Evolutionary conservation across 495 filamentous ascomycete genomes (phyloP).

Genomic region (Penicillium antarcticum): DNA sequence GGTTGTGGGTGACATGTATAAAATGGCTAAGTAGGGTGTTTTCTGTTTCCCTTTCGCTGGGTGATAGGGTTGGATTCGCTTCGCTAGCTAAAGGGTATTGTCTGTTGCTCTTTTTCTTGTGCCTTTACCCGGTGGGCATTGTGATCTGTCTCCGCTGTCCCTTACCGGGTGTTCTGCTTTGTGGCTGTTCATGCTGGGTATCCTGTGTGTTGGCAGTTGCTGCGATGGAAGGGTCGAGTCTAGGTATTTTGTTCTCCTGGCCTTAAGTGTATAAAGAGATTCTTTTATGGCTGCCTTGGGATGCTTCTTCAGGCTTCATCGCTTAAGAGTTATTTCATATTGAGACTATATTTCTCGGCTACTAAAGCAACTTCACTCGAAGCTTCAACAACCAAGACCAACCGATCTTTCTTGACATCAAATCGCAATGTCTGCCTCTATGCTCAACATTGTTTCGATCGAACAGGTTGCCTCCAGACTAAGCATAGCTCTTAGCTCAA

Average conservation of each 20-base stretch:
- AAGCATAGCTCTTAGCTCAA: too few species aligned
- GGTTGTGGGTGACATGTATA: neutral
- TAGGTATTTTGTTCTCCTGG: neutral
- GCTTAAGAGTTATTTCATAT: neutral
- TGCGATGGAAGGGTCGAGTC: neutral
- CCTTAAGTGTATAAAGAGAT: neutral
- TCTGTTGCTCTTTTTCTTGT: neutral
- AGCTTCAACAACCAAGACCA: neutral
- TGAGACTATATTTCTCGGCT: too few species aligned
- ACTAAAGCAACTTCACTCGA: neutral
- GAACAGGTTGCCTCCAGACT: neutral
- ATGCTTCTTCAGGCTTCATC: neutral
- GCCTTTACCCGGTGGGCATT: neutral
- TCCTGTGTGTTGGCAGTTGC: neutral
- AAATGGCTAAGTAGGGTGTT: neutral
- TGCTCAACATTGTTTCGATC: too few species aligned
- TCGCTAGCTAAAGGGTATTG: neutral
- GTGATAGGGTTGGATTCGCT: neutral
- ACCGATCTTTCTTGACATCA: neutral
- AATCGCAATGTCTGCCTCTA: neutral
- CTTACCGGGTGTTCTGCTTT: neutral
- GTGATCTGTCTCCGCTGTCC: neutral
- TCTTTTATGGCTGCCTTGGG: neutral
- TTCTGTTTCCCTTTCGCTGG: neutral
- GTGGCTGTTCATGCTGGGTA: neutral